Conservation (phyloP, 768 basidiomycete species). For the Mycena albidolilacea region DNA sequence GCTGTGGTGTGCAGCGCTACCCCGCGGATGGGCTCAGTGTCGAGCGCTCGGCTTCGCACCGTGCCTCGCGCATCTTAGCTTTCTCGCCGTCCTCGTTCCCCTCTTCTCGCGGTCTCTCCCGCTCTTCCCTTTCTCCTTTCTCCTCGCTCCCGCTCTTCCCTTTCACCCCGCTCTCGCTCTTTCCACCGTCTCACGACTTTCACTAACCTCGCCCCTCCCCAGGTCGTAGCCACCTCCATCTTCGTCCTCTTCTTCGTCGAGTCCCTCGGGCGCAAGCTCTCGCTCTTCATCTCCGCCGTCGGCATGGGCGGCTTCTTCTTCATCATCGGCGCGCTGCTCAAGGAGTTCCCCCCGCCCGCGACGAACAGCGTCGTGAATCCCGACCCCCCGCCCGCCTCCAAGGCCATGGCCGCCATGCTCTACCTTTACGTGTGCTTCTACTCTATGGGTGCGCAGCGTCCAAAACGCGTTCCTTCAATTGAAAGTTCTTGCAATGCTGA, state of each 20-base stretch:
- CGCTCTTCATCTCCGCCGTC: slow-evolving; percentile 79
- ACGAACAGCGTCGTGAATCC: slow-evolving; percentile 43
- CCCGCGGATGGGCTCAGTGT: too few species aligned
- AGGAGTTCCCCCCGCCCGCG: slow-evolving; percentile 75
- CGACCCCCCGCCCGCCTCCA: slow-evolving; percentile 68
- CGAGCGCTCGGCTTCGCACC: too few species aligned
- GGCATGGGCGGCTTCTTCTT: slow-evolving; percentile 88
- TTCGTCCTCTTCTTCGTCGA: slow-evolving; percentile 82
- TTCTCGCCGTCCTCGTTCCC: too few species aligned
- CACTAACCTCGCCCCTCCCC: slow-evolving; percentile 54
- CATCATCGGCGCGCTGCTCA: slow-evolving; percentile 88
- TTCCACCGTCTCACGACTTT: not conserved
- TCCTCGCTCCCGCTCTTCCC: not conserved
- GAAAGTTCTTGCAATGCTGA: too few species aligned
- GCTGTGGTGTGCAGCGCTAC: too few species aligned
- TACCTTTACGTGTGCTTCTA: slow-evolving; percentile 93
- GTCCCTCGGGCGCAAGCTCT: slow-evolving; percentile 75
- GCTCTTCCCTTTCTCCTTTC: too few species aligned
- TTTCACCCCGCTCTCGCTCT: not conserved
- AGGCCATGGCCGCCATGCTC: slow-evolving; percentile 89
- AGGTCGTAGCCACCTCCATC: slow-evolving; percentile 75
- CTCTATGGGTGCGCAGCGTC: slow-evolving; percentile 65
- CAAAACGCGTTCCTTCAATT: too few species aligned
- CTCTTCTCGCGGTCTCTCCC: too few species aligned
- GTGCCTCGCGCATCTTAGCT: too few species aligned